Percentiles rank a stretch among this genome's conserved stretches.
Conservation (phyloP, 108 stramenopile species). For the Cyclotella sp. region DNA sequence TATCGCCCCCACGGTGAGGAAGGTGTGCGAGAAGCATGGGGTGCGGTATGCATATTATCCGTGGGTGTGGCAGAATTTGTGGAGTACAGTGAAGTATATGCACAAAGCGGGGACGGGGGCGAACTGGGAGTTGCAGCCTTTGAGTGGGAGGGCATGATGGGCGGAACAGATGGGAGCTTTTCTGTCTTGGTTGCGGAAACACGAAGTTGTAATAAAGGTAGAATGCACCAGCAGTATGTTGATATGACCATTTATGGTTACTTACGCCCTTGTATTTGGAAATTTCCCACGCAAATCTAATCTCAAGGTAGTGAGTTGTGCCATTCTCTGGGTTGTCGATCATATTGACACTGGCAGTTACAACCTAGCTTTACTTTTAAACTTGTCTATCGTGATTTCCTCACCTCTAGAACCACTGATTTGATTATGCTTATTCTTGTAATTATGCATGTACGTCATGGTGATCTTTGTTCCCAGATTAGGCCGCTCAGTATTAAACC, state of each 20-base stretch:
- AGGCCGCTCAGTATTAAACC: background rate
- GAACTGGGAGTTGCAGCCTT: slow-evolving; percentile 68
- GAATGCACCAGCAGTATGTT: too few relatives aligned
- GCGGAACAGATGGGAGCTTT: background rate
- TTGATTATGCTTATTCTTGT: background rate
- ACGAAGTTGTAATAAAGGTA: too few relatives aligned
- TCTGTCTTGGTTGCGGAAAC: too few relatives aligned
- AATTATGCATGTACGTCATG: slow-evolving; percentile 9
- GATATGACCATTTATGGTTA: too few relatives aligned
- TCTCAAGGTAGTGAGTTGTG: too few relatives aligned
- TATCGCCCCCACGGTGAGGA: slow-evolving; percentile 96
- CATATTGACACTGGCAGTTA: too few relatives aligned
- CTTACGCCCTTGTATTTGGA: too few relatives aligned
- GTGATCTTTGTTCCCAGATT: background rate
- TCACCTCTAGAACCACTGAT: background rate
- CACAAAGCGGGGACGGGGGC: slow-evolving; percentile 78
- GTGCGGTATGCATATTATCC: slow-evolving; percentile 92
- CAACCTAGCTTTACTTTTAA: too few relatives aligned
- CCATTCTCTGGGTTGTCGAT: too few relatives aligned
- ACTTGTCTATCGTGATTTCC: too few relatives aligned
- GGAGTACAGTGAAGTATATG: slow-evolving; percentile 82
- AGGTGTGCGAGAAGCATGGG: slow-evolving; percentile 91
- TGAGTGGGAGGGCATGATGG: slow-evolving; percentile 55
- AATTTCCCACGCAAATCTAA: too few relatives aligned
- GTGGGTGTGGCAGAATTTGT: slow-evolving; percentile 81